These are phyloP conservation scores for Vigna reflexopilosa DNA, from an alignment of 306 rosid genomes.

Conservation along the genomic window DNA sequence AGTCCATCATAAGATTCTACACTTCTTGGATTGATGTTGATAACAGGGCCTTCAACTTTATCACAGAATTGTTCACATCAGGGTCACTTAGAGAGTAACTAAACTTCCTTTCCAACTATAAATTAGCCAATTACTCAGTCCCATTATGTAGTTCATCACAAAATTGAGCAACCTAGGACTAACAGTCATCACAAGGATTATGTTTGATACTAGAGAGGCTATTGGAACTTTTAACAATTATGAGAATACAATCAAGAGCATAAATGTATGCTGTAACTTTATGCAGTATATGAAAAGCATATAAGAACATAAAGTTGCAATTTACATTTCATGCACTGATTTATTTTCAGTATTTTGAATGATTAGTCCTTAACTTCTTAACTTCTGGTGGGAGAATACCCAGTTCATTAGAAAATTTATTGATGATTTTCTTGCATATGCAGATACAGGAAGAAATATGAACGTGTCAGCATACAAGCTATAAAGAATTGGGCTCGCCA, in stretches of 20 bases:
- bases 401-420: neutral
- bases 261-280: no score
- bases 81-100: constrained; percentile 92
- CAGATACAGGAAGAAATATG: constrained; percentile 81
- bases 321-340: neutral
- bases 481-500: constrained; percentile 89
- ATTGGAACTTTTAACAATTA: neutral
- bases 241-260: no score
- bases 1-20: constrained; percentile 78
- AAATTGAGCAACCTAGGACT: neutral
- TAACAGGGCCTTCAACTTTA: constrained; percentile 76
- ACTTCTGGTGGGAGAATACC: neutral
- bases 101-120: constrained; percentile 50
- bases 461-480: constrained; percentile 64
- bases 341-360: neutral
- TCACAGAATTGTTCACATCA: constrained; percentile 91
- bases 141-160: constrained; percentile 12
- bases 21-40: constrained; percentile 87
- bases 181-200: neutral
- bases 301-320: constrained; percentile 20
- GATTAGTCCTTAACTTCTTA: neutral
- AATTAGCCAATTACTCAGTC: constrained; percentile 38
- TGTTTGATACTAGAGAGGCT: constrained; percentile 10
- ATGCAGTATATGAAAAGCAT: neutral
- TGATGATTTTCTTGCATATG: constrained; percentile 23